These are phyloP conservation scores for Blakeslea trispora DNA, from an alignment of 371 early-diverging fungal species.

Conservation along the genomic window DNA sequence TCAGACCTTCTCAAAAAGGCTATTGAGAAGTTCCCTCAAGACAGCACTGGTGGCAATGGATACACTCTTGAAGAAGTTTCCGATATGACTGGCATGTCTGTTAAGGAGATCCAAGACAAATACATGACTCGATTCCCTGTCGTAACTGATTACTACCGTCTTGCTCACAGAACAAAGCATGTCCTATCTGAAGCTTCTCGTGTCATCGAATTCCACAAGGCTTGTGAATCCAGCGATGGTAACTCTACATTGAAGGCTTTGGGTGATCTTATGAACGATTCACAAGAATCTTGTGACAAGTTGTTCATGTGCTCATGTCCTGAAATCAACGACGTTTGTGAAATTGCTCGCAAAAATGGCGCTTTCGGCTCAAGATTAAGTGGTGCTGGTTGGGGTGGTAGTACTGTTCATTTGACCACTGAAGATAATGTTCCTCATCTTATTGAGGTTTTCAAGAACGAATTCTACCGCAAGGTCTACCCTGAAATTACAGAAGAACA, in stretches of 20 bases:
- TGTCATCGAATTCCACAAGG: slow-evolving; percentile 77
- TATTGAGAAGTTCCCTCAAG: slow-evolving; percentile 24
- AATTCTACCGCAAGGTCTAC: slow-evolving; percentile 68
- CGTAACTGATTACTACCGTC: slow-evolving; percentile 71
- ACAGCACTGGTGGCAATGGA: slow-evolving; percentile 45
- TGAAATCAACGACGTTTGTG: slow-evolving; percentile 83
- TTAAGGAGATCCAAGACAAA: slow-evolving; percentile 54
- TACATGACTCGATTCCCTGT: slow-evolving; percentile 73
- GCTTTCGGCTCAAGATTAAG: slow-evolving; percentile 84
- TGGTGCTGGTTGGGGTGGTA: slow-evolving; percentile 98
- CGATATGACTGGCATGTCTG: slow-evolving; percentile 52
- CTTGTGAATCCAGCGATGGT: slow-evolving; percentile 55
- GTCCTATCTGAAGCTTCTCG: slow-evolving; percentile 83
- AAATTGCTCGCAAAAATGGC: slow-evolving; percentile 71
- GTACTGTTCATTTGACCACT: slow-evolving; percentile 83
- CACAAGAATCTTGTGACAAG: slow-evolving; percentile 81
- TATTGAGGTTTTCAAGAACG: slow-evolving; percentile 64
- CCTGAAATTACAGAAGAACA: slow-evolving; percentile 56
- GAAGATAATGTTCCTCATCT: slow-evolving; percentile 65
- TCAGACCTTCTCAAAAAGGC: slow-evolving; percentile 27
- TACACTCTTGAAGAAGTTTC: slow-evolving; percentile 71
- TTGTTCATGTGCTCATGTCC: slow-evolving; percentile 88
- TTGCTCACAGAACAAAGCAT: slow-evolving; percentile 82
- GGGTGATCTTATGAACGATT: slow-evolving; percentile 88
- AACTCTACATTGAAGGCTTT: slow-evolving; percentile 44